Base-by-base conservation (phyloP, 495 filamentous ascomycete genomes). In the Hypomontagnella submonticulosa region DNA sequence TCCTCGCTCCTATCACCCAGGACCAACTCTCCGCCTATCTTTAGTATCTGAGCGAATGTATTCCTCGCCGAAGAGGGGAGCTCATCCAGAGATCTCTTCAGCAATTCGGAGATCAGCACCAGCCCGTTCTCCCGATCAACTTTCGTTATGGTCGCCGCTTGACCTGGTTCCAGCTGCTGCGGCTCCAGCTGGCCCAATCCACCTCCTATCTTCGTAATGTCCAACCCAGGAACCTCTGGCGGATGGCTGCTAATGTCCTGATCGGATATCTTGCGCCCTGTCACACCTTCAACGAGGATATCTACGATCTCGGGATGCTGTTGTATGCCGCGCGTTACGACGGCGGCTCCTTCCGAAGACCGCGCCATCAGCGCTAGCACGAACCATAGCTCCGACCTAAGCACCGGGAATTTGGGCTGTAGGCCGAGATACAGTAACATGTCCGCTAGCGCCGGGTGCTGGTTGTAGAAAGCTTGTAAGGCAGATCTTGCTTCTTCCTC, bases 341-440 rank as follows among this genome's bases (percentile, higher is more conserved):
- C 75, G 19, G 67, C 55, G 18, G 82, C 81, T 3, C 89, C 88
- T 9, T 81, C 74, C 1, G 50, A 20, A 4, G 74, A 71, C 7
- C 81, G 75, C 16, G 85, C 83, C 84, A 94, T 89, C 27, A 93
- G 76, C 2, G 90, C 90, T 12, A 93, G 77, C 3, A 88, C 86
- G 70, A 93, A 92, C 78, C 89, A 86, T 0, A 86, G 87, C 71
- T 95, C 90, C 59, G 87, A 87, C 7, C 87, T 81, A 12, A 94
- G 79, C 18, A 87, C 81, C 0, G 89, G 87, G 79, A 88, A 92
- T 67, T 88, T 87, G 2, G 78, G 79, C 57, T 93, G 90, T 4
- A 80, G 83, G 34, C 89, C 78, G 76, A 93, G 87, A 46, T 80
- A 81, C 56, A 81, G 75, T 3, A 95, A 69, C 4, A 87, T 82